Percentiles rank a stretch among this genome's conserved stretches.
Evolutionary conservation across 2,329 filamentous ascomycete species (phyloP).

Genomic region (Ceratocystis cacaofunesta): DNA sequence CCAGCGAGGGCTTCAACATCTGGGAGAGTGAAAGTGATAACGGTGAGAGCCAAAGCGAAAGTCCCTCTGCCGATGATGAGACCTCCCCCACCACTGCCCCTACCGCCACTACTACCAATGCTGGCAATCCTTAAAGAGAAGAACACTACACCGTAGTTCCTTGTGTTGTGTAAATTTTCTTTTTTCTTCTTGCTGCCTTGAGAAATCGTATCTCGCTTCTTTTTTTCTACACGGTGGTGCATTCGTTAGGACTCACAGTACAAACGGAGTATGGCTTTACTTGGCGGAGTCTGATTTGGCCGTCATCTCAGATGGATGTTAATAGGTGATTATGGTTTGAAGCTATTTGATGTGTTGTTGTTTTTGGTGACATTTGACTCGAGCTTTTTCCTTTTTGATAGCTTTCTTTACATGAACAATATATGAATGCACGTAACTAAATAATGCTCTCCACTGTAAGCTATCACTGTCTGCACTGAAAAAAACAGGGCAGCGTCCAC

Average conservation of each 20-base stretch:
- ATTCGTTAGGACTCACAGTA: slow-evolving; percentile 11
- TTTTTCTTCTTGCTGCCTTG: background rate
- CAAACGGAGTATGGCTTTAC: background rate
- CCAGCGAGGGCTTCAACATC: slow-evolving; percentile 48
- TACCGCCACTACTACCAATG: background rate
- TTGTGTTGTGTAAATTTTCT: slow-evolving; percentile 4
- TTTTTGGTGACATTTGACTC: background rate
- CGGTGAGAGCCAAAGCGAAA: slow-evolving; percentile 40
- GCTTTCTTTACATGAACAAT: background rate
- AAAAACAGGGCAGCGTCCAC: too few species aligned
- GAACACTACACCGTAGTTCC: slow-evolving; percentile 2
- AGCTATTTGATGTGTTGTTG: background rate
- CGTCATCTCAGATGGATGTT: background rate
- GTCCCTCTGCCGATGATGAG: background rate
- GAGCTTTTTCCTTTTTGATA: background rate
- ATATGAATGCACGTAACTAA: too few species aligned
- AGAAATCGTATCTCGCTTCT: background rate
- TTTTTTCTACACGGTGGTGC: background rate
- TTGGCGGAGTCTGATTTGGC: background rate
- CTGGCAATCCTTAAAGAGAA: background rate
- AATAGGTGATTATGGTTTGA: background rate
- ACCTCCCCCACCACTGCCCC: background rate
- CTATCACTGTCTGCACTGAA: too few species aligned
- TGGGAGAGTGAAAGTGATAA: slow-evolving; percentile 56
- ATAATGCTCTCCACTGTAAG: too few species aligned